Conservation (phyloP, 1,139 yeast species). For the Saccharomyces hybrid region DNA sequence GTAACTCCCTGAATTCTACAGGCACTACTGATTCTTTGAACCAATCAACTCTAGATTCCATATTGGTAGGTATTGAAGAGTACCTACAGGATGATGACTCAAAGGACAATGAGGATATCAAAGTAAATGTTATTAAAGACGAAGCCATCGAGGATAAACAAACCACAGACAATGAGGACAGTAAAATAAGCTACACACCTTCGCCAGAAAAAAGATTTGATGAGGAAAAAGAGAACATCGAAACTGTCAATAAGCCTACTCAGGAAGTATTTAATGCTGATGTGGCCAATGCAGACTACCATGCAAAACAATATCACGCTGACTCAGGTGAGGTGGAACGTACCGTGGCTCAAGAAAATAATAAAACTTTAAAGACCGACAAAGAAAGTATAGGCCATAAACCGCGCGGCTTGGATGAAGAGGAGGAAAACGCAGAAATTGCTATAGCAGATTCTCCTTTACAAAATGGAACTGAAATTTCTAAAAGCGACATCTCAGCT, state of each 20-base stretch:
- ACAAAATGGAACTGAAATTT: too few relatives aligned
- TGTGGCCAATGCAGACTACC: background rate
- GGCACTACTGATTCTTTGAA: background rate
- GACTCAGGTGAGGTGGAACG: too few relatives aligned
- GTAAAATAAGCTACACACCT: background rate
- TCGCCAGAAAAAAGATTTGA: background rate
- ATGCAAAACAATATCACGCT: background rate
- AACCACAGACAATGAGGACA: background rate
- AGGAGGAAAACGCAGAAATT: too few relatives aligned
- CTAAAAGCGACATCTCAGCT: too few relatives aligned
- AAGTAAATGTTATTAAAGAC: background rate
- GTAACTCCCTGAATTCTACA: background rate
- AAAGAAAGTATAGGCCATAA: too few relatives aligned
- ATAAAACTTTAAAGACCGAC: too few relatives aligned
- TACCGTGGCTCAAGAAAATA: too few relatives aligned
- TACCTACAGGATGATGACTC: slow-evolving; percentile 6
- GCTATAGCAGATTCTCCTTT: too few relatives aligned
- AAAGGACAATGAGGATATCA: background rate
- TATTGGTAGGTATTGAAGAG: slow-evolving; percentile 15
- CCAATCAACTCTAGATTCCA: slow-evolving; percentile 7
- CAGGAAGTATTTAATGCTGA: background rate
- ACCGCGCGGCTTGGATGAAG: too few relatives aligned
- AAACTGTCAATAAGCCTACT: background rate
- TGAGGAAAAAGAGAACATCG: background rate
- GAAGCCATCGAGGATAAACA: background rate